phyloP scores from a whole-genome alignment of 2,329 filamentous ascomycete species.

The Ploettnerulaceae sp. region DNA sequence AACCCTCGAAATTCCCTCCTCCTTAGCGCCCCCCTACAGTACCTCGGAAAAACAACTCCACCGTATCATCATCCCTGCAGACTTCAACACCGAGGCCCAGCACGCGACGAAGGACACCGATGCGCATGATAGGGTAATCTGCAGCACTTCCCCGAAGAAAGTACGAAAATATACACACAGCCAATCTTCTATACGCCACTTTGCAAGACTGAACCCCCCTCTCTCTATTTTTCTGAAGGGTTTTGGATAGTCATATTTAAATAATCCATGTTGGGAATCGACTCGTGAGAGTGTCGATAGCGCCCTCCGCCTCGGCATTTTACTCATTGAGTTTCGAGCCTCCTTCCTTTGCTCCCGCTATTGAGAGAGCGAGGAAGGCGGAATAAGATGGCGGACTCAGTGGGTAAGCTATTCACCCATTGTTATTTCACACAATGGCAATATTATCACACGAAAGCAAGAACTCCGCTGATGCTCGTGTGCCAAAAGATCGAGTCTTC shows the following conservation, averaged over 20 bases:
- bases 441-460: not conserved
- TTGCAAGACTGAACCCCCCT: no score
- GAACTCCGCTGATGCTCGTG: not conserved
- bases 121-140: constrained; percentile 24
- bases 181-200: no score
- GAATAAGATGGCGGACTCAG: constrained; percentile 47
- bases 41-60: not conserved
- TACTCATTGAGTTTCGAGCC: not conserved
- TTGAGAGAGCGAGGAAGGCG: constrained; percentile 3
- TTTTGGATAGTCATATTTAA: no score
- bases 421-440: not conserved
- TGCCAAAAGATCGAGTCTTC: constrained; percentile 79
- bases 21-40: not conserved
- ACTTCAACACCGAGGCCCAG: constrained; percentile 15
- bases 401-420: constrained; percentile 38
- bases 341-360: not conserved
- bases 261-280: no score
- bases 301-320: constrained; percentile 3
- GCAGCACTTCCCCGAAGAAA: constrained; percentile 5
- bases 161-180: not conserved
- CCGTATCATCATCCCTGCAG: constrained; percentile 10
- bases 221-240: no score
- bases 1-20: not conserved
- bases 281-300: constrained; percentile 1
- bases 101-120: constrained; percentile 16